phyloP scores from a whole-genome alignment of 2,329 filamentous ascomycete species.

The Diplodia corticola region DNA sequence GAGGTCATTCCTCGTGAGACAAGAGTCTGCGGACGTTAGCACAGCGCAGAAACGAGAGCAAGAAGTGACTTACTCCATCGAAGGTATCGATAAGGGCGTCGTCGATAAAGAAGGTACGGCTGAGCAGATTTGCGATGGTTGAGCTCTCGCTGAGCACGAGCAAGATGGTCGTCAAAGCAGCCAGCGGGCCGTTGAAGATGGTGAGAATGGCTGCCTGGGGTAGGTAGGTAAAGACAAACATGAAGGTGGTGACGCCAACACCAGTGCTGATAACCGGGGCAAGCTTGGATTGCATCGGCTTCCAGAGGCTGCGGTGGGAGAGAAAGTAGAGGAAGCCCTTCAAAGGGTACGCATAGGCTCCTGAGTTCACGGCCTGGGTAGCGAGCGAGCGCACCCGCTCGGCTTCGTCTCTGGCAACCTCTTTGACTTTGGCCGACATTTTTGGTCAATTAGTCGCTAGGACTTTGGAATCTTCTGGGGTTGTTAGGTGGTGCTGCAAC shows the following conservation, averaged over 20 bases:
- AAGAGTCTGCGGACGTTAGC: conserved; percentile 42
- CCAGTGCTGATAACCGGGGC: conserved; percentile 68
- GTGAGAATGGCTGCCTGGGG: conserved; percentile 82
- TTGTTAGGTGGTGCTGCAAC: background rate
- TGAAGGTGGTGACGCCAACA: conserved; percentile 68
- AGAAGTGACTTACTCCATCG: conserved; percentile 59
- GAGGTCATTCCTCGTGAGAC: conserved; percentile 55
- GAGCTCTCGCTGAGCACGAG: conserved; percentile 59
- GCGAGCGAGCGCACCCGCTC: conserved; percentile 64
- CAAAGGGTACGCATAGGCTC: conserved; percentile 83
- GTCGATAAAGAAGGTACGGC: conserved; percentile 72
- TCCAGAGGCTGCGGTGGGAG: conserved; percentile 59
- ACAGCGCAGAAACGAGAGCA: no score
- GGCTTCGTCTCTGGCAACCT: conserved; percentile 67
- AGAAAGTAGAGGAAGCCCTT: conserved; percentile 63
- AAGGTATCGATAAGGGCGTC: conserved; percentile 87
- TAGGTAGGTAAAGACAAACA: conserved; percentile 86
- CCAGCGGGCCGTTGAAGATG: conserved; percentile 81
- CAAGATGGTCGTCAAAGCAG: conserved; percentile 70
- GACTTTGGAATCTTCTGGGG: background rate
- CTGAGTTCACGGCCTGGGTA: conserved; percentile 69
- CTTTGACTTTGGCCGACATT: conserved; percentile 55
- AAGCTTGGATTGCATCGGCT: conserved; percentile 59
- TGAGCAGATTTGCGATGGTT: conserved; percentile 55
- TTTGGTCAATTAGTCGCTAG: background rate